phyloP scores from a whole-genome alignment of 257 asterid genomes.

The Solanum pinnatisectum region DNA sequence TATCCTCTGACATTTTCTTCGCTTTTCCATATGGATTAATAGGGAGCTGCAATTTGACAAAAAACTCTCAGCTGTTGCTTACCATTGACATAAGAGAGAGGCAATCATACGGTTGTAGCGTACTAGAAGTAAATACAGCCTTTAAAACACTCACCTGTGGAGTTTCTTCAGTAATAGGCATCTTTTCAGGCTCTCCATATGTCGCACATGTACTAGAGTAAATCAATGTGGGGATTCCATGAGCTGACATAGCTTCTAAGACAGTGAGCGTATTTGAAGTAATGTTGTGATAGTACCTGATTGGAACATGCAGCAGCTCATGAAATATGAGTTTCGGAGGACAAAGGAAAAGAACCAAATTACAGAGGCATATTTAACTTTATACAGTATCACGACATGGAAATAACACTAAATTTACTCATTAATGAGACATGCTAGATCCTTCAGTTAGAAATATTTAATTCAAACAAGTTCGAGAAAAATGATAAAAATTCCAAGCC shows the following conservation, averaged over 20 bases:
- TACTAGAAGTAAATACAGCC: background rate
- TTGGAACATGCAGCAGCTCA: conserved; percentile 6
- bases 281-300: conserved; percentile 94
- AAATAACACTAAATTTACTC: background rate
- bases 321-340: background rate
- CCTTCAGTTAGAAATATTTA: background rate
- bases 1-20: conserved; percentile 98
- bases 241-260: conserved; percentile 69
- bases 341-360: background rate
- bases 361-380: background rate
- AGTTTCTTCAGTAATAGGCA: conserved; percentile 84
- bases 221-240: conserved; percentile 58
- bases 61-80: conserved; percentile 1
- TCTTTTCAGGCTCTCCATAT: conserved; percentile 80
- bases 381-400: background rate
- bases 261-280: conserved; percentile 81
- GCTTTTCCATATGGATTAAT: conserved; percentile 97
- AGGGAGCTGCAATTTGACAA: conserved; percentile 44
- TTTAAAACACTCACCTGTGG: conserved; percentile 38
- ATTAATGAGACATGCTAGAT: background rate
- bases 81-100: background rate
- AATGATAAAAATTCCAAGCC: background rate
- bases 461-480: background rate
- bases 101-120: background rate
- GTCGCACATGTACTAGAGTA: conserved; percentile 96